A percentile compares a stretch with the other conserved stretches of the same genome.
phyloP scores from a whole-genome alignment of 2,329 filamentous ascomycete species.

The Apiospora aurea region DNA sequence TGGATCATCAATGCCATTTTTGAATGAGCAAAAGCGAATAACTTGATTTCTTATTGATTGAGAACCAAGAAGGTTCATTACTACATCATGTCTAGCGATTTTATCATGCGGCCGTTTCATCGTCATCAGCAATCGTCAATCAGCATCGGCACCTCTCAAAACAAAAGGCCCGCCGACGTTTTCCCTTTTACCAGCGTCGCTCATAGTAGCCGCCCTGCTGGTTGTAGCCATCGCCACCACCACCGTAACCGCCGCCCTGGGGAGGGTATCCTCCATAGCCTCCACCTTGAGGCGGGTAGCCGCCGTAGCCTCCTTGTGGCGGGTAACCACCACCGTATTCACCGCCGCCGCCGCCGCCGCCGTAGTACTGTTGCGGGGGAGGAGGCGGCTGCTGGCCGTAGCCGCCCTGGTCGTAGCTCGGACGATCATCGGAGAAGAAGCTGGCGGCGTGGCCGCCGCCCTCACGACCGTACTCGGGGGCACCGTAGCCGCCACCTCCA shows the following conservation, averaged over 20 bases:
- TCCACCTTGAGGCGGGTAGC: constrained; percentile 1
- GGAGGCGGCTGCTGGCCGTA: constrained; percentile 7
- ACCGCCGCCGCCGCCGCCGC: neutral
- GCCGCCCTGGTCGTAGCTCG: constrained; percentile 17
- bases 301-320: constrained; percentile 9
- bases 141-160: neutral
- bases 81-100: neutral
- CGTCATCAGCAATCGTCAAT: neutral
- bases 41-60: neutral
- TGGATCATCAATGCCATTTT: neutral
- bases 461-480: constrained; percentile 30
- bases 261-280: neutral
- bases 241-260: constrained; percentile 3
- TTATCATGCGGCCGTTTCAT: neutral
- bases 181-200: neutral
- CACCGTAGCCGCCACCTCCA: constrained; percentile 26
- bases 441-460: constrained; percentile 31
- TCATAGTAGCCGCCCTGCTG: constrained; percentile 12
- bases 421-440: neutral
- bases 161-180: too few species aligned
- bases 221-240: neutral
- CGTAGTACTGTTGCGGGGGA: neutral
- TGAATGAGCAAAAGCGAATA: neutral
- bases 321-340: neutral
- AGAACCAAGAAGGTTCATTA: neutral